These are phyloP conservation scores for Barnettozyma pratensis DNA, from an alignment of 805 yeast genomes.

Conservation along the genomic window DNA sequence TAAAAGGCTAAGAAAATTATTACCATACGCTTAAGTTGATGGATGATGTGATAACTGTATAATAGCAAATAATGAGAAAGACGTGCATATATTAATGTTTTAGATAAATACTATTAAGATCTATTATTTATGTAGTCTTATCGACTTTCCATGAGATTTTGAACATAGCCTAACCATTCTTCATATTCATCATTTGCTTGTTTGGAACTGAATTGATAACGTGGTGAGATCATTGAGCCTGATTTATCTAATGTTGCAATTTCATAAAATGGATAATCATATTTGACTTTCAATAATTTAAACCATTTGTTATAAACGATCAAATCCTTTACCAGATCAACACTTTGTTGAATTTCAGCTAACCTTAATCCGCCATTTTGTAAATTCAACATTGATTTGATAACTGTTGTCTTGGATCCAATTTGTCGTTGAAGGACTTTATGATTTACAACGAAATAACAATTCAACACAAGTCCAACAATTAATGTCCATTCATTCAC, in stretches of 20 bases:
- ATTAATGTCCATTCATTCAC: constrained; percentile 65
- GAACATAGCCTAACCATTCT: constrained; percentile 7
- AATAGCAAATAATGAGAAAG: not conserved
- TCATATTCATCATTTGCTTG: constrained; percentile 22
- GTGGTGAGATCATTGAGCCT: constrained; percentile 33
- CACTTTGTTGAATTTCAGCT: constrained; percentile 48
- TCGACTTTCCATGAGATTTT: not conserved
- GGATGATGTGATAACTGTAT: not conserved
- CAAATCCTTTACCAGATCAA: constrained; percentile 46
- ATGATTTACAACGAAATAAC: constrained; percentile 50
- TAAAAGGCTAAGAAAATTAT: constrained; percentile 50
- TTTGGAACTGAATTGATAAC: constrained; percentile 26
- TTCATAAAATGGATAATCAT: constrained; percentile 27
- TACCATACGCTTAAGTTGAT: constrained; percentile 26
- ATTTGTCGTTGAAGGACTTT: constrained; percentile 39
- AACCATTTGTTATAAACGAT: constrained; percentile 61
- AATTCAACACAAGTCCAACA: constrained; percentile 60
- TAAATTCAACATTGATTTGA: constrained; percentile 44
- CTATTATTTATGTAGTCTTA: not conserved
- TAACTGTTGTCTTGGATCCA: constrained; percentile 43
- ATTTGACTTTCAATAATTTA: constrained; percentile 43
- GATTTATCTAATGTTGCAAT: constrained; percentile 19
- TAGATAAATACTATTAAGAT: not conserved
- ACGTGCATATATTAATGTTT: constrained; percentile 1
- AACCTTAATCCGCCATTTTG: constrained; percentile 50